phyloP scores from a whole-genome alignment of 2,329 filamentous ascomycete genomes.

The Fusarium robinianum region DNA sequence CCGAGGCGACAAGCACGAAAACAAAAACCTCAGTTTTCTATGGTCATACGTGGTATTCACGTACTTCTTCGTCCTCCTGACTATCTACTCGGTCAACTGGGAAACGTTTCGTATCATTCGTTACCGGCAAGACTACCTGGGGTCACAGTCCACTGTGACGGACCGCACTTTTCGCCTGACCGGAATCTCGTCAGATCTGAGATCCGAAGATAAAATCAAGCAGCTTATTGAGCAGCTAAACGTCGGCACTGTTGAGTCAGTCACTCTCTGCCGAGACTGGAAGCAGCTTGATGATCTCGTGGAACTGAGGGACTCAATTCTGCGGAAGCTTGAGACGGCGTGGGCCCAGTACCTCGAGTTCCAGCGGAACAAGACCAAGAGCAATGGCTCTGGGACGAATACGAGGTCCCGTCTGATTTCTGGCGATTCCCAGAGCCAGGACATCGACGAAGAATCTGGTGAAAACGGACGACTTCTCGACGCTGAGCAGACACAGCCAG shows the following conservation, averaged over 20 bases:
- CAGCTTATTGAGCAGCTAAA: conserved; percentile 83
- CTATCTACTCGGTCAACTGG: conserved; percentile 79
- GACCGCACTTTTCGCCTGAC: conserved; percentile 92
- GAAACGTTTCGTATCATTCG: conserved; percentile 86
- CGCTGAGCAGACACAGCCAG: conserved; percentile 42
- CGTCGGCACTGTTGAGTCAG: conserved; percentile 87
- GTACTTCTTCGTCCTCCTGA: conserved; percentile 85
- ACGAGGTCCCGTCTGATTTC: conserved; percentile 21
- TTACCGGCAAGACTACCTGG: conserved; percentile 86
- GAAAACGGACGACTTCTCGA: conserved; percentile 66
- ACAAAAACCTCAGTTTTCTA: conserved; percentile 59
- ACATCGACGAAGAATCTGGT: conserved; percentile 50
- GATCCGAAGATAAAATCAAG: conserved; percentile 82
- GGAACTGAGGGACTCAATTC: conserved; percentile 63
- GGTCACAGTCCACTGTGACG: conserved; percentile 91
- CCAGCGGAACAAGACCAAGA: conserved; percentile 28
- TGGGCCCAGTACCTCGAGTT: conserved; percentile 70
- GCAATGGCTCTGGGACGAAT: background rate
- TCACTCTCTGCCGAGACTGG: conserved; percentile 89
- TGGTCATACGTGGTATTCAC: conserved; percentile 97
- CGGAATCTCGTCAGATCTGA: conserved; percentile 78
- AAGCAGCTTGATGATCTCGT: conserved; percentile 76
- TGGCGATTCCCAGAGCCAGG: conserved; percentile 38
- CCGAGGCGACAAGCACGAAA: conserved; percentile 42
- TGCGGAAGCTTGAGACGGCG: conserved; percentile 78